Evolutionary conservation across 2,329 filamentous ascomycete species (phyloP).

Genomic region (Hypoxylon sp.): DNA sequence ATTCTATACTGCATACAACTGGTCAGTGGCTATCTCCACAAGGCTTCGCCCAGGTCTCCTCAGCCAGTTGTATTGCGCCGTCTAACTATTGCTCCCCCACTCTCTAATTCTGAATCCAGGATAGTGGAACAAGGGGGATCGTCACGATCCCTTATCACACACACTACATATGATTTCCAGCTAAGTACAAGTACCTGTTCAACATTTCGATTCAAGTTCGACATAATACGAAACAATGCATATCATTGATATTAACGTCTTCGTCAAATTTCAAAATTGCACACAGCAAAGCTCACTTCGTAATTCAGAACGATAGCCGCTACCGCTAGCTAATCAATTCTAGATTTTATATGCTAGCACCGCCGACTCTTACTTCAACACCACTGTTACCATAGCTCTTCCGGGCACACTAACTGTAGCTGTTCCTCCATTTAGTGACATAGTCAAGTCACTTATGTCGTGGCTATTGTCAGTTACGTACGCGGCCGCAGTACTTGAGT

Average conservation of each 20-base stretch:
- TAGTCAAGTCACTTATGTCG: conserved; percentile 40
- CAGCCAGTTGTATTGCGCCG: conserved; percentile 4
- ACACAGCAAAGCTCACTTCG: not conserved
- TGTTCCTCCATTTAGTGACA: conserved; percentile 17
- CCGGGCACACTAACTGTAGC: conserved; percentile 29
- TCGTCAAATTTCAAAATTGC: not conserved
- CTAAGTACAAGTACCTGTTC: not conserved
- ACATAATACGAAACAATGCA: not conserved
- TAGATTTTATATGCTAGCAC: conserved; percentile 12
- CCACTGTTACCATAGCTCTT: conserved; percentile 34
- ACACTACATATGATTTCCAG: not conserved
- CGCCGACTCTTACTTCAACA: conserved; percentile 26
- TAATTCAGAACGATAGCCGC: not conserved
- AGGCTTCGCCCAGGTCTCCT: not conserved
- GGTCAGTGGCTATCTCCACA: conserved; percentile 14
- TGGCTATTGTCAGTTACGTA: conserved; percentile 46
- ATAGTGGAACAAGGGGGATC: conserved; percentile 24
- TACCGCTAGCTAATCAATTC: not conserved
- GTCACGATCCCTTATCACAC: no score
- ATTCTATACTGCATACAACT: not conserved
- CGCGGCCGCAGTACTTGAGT: conserved; percentile 27
- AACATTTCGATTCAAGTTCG: not conserved
- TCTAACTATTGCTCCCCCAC: conserved; percentile 7
- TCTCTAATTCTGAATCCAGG: not conserved
- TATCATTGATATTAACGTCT: not conserved